These are phyloP conservation scores for Xenoacremonium recifei DNA, from an alignment of 2,329 filamentous ascomycete genomes.

Conservation along the genomic window DNA sequence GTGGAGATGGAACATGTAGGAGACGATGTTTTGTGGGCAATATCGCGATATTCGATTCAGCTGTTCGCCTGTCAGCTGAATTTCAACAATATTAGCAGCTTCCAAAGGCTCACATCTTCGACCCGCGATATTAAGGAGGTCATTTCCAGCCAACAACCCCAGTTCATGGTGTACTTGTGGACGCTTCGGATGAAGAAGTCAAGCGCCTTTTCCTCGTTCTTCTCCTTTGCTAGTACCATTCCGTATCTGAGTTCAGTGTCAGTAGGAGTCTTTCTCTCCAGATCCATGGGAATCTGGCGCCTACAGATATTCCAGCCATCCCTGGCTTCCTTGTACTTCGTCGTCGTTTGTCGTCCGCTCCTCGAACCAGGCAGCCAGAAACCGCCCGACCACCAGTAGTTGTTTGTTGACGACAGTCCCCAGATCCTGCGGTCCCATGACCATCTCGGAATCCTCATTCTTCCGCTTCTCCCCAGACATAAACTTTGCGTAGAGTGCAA, in stretches of 20 bases:
- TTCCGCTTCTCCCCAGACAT: conserved; percentile 94
- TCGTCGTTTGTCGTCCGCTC: conserved; percentile 60
- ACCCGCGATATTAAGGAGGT: conserved; percentile 74
- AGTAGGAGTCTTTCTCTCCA: conserved; percentile 5
- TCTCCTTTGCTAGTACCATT: conserved; percentile 84
- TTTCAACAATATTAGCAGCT: conserved; percentile 19
- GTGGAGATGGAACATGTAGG: conserved; percentile 90
- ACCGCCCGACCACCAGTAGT: conserved; percentile 69
- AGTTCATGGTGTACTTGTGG: conserved; percentile 89
- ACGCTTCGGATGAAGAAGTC: conserved; percentile 87
- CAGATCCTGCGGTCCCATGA: conserved; percentile 88
- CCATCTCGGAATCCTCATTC: conserved; percentile 96
- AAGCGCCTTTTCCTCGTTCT: conserved; percentile 82
- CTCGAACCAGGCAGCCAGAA: conserved; percentile 78
- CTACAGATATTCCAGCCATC: conserved; percentile 86
- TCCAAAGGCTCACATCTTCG: conserved; percentile 66
- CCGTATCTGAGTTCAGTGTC: conserved; percentile 61
- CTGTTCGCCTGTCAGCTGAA: conserved; percentile 39
- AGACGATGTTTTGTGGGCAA: conserved; percentile 86
- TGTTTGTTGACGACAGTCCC: conserved; percentile 85
- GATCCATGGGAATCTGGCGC: conserved; percentile 20
- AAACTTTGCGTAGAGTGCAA: conserved; percentile 89
- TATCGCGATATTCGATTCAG: conserved; percentile 68
- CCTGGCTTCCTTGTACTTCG: conserved; percentile 65
- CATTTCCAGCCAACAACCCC: conserved; percentile 95